phyloP scores from a whole-genome alignment of 2,329 filamentous ascomycete genomes.

The Erysiphe pulchra region DNA sequence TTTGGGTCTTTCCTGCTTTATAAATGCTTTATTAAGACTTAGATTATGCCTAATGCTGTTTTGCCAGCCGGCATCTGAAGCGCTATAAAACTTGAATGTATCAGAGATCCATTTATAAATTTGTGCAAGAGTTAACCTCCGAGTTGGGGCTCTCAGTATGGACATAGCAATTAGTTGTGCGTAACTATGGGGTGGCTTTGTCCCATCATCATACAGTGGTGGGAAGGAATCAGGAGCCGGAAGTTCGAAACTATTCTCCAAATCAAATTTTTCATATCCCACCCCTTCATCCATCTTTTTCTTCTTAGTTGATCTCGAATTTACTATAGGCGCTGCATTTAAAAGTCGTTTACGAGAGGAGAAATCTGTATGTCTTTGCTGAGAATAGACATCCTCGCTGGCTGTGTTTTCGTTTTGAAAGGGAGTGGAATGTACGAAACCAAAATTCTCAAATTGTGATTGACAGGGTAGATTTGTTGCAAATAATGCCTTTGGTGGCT shows the following conservation, averaged over 20 bases:
- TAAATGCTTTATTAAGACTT: slow-evolving; percentile 86
- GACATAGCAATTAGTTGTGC: slow-evolving; percentile 92
- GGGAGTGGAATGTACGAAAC: slow-evolving; percentile 12
- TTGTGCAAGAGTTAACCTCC: slow-evolving; percentile 68
- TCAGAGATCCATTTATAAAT: slow-evolving; percentile 99
- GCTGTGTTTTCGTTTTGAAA: neutral
- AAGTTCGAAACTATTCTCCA: slow-evolving; percentile 11
- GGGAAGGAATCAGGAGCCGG: slow-evolving; percentile 37
- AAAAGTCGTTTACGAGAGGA: slow-evolving; percentile 32
- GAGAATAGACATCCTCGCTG: neutral
- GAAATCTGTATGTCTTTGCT: slow-evolving; percentile 5
- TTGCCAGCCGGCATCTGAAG: slow-evolving; percentile 77
- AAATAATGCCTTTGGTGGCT: slow-evolving; percentile 26
- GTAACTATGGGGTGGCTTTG: slow-evolving; percentile 80
- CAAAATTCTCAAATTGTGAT: slow-evolving; percentile 11
- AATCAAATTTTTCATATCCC: slow-evolving; percentile 10
- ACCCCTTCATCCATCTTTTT: slow-evolving; percentile 30
- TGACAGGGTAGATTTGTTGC: slow-evolving; percentile 4
- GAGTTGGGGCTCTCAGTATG: slow-evolving; percentile 61
- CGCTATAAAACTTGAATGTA: slow-evolving; percentile 68
- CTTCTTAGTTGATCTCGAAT: slow-evolving; percentile 42
- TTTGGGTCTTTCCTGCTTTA: slow-evolving; percentile 87
- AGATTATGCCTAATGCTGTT: slow-evolving; percentile 98
- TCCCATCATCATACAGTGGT: slow-evolving; percentile 56
- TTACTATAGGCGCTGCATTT: slow-evolving; percentile 49